Percentiles rank a stretch among this genome's conserved stretches.
Evolutionary conservation across 495 filamentous ascomycete genomes (phyloP).

Genomic region (Ascobolus immersus): DNA sequence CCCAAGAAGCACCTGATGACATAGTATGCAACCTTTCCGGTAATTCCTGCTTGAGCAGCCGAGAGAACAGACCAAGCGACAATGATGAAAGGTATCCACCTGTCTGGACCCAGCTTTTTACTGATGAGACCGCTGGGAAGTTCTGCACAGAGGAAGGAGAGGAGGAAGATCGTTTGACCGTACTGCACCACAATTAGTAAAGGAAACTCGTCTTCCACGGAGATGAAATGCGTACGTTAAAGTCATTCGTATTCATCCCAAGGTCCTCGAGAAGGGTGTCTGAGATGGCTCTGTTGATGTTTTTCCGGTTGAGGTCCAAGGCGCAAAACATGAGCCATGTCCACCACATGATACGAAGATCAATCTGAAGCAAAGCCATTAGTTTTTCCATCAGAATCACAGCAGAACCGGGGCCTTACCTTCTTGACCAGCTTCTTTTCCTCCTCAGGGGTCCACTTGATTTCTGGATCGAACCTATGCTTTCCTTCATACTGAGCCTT

Average conservation of each 20-base stretch:
- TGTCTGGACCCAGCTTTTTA: slow-evolving; percentile 24
- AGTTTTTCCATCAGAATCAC: background rate
- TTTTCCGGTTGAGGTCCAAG: slow-evolving; percentile 21
- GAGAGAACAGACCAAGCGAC: slow-evolving; percentile 21
- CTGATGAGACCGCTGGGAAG: slow-evolving; percentile 23
- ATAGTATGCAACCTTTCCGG: slow-evolving; percentile 18
- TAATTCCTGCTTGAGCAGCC: slow-evolving; percentile 20
- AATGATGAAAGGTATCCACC: slow-evolving; percentile 25
- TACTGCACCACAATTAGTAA: too few species aligned
- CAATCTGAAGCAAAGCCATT: background rate
- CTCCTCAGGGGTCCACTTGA: slow-evolving; percentile 23
- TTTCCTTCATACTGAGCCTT: slow-evolving; percentile 25
- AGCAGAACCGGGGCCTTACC: slow-evolving; percentile 1
- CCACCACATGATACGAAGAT: slow-evolving; percentile 2
- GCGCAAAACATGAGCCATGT: slow-evolving; percentile 23
- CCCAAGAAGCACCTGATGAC: slow-evolving; percentile 23
- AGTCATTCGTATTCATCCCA: slow-evolving; percentile 25
- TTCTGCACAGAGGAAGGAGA: slow-evolving; percentile 24
- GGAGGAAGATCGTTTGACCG: slow-evolving; percentile 18
- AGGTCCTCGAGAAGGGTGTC: slow-evolving; percentile 20
- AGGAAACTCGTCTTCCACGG: too few species aligned
- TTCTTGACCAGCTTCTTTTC: slow-evolving; percentile 26
- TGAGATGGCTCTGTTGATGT: slow-evolving; percentile 23
- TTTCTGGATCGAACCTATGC: slow-evolving; percentile 29
- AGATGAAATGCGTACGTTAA: too few species aligned